phyloP scores from a whole-genome alignment of 2,329 filamentous ascomycete species.

The Botryosphaeria agaves region DNA sequence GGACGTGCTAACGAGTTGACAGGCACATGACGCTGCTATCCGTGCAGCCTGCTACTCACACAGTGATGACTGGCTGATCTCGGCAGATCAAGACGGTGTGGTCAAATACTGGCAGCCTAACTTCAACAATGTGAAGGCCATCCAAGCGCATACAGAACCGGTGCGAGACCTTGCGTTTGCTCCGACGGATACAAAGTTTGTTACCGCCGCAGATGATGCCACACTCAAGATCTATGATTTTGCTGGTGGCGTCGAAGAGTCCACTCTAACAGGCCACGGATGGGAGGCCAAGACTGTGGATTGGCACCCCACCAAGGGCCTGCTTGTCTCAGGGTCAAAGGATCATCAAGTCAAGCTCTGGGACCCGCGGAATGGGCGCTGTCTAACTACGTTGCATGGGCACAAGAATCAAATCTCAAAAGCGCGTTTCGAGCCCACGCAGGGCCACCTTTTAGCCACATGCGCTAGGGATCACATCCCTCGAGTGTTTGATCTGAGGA shows the following conservation, averaged over 20 bases:
- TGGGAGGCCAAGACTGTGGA: conserved; percentile 97
- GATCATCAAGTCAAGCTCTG: conserved; percentile 95
- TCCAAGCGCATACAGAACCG: conserved; percentile 77
- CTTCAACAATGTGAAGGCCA: conserved; percentile 95
- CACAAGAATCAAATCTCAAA: conserved; percentile 97
- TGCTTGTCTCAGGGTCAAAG: conserved; percentile 91
- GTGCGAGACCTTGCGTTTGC: conserved; percentile 86
- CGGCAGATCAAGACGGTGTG: conserved; percentile 83
- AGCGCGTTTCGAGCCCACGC: conserved; percentile 73
- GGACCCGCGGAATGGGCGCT: conserved; percentile 85
- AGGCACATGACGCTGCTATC: conserved; percentile 77
- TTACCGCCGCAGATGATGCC: conserved; percentile 88
- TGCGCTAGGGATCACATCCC: conserved; percentile 87
- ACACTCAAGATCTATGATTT: conserved; percentile 95
- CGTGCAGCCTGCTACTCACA: conserved; percentile 77
- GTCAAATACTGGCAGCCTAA: conserved; percentile 99
- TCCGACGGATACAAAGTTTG: conserved; percentile 87
- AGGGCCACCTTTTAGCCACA: conserved; percentile 73
- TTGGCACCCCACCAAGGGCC: conserved; percentile 90
- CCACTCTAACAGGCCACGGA: conserved; percentile 75
- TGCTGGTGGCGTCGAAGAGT: conserved; percentile 67
- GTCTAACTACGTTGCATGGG: conserved; percentile 82
- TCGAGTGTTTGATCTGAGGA: conserved; percentile 82
- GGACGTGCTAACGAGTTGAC: background rate
- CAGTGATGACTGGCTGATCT: conserved; percentile 92